Base-by-base conservation (phyloP, 73 alveolate genomes). In the Stentor coeruleus region DNA sequence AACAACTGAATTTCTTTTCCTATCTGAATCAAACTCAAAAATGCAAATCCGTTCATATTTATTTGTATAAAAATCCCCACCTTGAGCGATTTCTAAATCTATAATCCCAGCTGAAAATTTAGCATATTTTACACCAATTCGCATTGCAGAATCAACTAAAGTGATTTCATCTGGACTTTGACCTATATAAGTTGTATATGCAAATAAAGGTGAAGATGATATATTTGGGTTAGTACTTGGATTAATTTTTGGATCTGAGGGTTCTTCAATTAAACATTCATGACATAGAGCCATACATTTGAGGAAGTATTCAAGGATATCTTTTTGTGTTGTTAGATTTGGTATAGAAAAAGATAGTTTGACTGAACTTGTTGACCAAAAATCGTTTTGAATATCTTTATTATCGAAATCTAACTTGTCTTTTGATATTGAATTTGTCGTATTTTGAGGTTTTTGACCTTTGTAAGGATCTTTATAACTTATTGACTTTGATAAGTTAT, bases 1-100 rank as follows among this genome's bases (percentile, higher is more conserved):
- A 38, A 97, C 76, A 1, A 95, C 94, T 15, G 98, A 85, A 98
- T 91, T 94, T 83, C 99, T 85, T 85, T 97, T 97, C 81, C 99
- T 91, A 81, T 91, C 98, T 55, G 98, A 90, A 82, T 82, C 92
- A 86, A 97, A 97, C 39, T 96, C 98, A 87, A 97, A 91, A 57
- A 86, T 88, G 81, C 94, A 85, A 59, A 90, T 89, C 39, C 91
- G 85, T 74, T 95, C 94, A 73, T 82, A 88, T 59, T 84, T 82
- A 72, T 84, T 80, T 6, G 73, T 59, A 20, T 74, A 82, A 74
- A 82, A 81, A 15, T 40, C 20, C 1, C 39, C 59, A 2, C 28
- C 38, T 14, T 75, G 14, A 15, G 33, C 20, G 1, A 75, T 14
- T 20, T 75, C 72, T 11, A 49, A 20, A 20, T 6, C 20, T 0